These are phyloP conservation scores for Fusarium anthophilum DNA, from an alignment of 2,329 filamentous ascomycete genomes.

Conservation along the genomic window DNA sequence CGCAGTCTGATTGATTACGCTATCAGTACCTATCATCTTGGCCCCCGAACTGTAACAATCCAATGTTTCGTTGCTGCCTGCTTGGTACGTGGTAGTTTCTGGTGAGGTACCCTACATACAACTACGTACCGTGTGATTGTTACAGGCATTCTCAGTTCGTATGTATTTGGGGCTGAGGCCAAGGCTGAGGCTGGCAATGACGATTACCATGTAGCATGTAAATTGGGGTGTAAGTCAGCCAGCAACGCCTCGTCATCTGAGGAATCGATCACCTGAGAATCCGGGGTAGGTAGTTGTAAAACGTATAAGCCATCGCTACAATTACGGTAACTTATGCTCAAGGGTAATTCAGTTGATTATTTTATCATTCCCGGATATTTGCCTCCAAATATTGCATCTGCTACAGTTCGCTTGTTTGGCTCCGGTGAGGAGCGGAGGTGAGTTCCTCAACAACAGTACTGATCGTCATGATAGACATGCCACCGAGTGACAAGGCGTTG, in stretches of 20 bases:
- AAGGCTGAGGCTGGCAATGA: background rate
- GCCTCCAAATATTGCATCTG: background rate
- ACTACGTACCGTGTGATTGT: background rate
- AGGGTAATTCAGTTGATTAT: background rate
- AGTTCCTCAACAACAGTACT: background rate
- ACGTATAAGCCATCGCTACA: background rate
- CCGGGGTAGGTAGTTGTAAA: conserved; percentile 5
- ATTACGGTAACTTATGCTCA: background rate
- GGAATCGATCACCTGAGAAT: conserved; percentile 16
- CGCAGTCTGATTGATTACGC: background rate
- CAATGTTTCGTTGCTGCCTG: conserved; percentile 7
- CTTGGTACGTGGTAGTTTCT: background rate
- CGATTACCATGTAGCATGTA: conserved; percentile 7
- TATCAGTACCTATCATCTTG: background rate
- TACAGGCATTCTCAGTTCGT: background rate
- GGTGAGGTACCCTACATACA: background rate
- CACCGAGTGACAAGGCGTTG: conserved; percentile 5
- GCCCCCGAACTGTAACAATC: conserved; percentile 16
- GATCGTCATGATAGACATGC: conserved; percentile 10
- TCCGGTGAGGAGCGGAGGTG: background rate
- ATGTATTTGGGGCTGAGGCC: conserved; percentile 12
- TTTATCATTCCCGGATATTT: background rate
- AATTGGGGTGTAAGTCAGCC: conserved; percentile 13
- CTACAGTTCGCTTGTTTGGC: background rate
- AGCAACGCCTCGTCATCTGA: conserved; percentile 32